A percentile compares a stretch with the other conserved stretches of the same genome.
phyloP scores from a whole-genome alignment of 768 basidiomycete species.

The Gloeophyllum trabeum region DNA sequence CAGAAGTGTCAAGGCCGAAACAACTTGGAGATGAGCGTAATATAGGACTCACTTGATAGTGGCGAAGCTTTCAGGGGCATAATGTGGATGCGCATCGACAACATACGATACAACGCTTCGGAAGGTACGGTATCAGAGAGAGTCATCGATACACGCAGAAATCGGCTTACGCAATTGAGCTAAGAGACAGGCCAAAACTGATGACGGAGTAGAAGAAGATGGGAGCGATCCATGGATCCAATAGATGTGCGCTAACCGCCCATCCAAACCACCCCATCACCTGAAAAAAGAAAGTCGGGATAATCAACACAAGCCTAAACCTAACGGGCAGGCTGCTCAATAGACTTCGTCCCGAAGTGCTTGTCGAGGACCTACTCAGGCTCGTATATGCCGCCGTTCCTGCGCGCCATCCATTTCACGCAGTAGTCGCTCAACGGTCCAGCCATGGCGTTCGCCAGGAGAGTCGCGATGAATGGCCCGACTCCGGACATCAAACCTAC shows the following conservation, averaged over 20 bases:
- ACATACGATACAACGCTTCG: slow-evolving; percentile 5
- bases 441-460: slow-evolving; percentile 1
- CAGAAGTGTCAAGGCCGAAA: background rate
- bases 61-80: slow-evolving; percentile 6
- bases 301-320: slow-evolving; percentile 5
- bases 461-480: slow-evolving; percentile 8
- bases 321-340: too few species aligned
- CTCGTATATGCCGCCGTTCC: slow-evolving; percentile 7
- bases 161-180: slow-evolving; percentile 3
- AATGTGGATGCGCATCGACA: slow-evolving; percentile 6
- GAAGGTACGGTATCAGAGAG: background rate
- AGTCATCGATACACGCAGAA: background rate
- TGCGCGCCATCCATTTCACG: slow-evolving; percentile 4
- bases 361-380: slow-evolving; percentile 5
- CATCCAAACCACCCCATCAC: slow-evolving; percentile 8
- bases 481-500: slow-evolving; percentile 10
- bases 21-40: background rate
- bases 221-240: slow-evolving; percentile 5
- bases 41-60: slow-evolving; percentile 4
- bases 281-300: slow-evolving; percentile 2
- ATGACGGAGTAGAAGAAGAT: slow-evolving; percentile 5
- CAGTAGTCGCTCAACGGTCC: slow-evolving; percentile 6
- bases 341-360: too few species aligned
- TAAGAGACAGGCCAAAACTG: slow-evolving; percentile 3
- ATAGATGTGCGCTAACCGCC: slow-evolving; percentile 6